Evolutionary conservation across 2,329 filamentous ascomycete species (phyloP).

Genomic region (Penicillium polonicum): DNA sequence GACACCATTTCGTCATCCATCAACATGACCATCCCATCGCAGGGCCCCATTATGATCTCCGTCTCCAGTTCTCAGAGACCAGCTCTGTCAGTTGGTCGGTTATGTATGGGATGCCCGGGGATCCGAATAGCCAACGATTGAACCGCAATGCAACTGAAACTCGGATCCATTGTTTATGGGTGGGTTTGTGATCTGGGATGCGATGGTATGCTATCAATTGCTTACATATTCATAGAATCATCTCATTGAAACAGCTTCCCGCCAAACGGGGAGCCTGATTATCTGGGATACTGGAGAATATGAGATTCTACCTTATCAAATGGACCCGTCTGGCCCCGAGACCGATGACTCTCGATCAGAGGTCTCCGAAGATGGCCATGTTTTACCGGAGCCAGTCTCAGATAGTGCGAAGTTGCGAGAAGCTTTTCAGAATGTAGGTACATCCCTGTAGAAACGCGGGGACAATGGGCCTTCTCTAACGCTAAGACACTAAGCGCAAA

Average conservation of each 20-base stretch:
- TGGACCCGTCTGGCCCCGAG: conserved; percentile 33
- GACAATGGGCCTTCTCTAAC: not conserved
- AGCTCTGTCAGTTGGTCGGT: conserved; percentile 65
- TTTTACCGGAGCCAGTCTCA: conserved; percentile 15
- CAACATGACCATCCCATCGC: conserved; percentile 72
- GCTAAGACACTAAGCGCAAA: conserved; percentile 44
- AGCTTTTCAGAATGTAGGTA: conserved; percentile 50
- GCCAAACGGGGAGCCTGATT: conserved; percentile 56
- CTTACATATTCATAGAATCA: conserved; percentile 50
- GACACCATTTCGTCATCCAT: conserved; percentile 66
- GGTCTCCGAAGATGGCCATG: conserved; percentile 10
- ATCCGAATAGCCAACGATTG: conserved; percentile 55
- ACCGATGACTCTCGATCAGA: conserved; percentile 37
- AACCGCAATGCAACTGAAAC: conserved; percentile 64
- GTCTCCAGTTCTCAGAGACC: conserved; percentile 66
- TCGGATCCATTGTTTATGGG: conserved; percentile 60
- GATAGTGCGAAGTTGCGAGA: conserved; percentile 49
- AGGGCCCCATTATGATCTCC: conserved; percentile 67
- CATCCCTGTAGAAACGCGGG: not conserved
- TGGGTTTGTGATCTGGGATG: conserved; percentile 30
- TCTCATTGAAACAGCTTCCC: conserved; percentile 58
- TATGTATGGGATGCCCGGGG: conserved; percentile 62
- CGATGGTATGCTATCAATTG: not conserved
- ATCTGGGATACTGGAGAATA: conserved; percentile 65
- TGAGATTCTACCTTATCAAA: conserved; percentile 50